Evolutionary conservation across 345 rosid species (phyloP).

Genomic region (Passiflora organensis): DNA sequence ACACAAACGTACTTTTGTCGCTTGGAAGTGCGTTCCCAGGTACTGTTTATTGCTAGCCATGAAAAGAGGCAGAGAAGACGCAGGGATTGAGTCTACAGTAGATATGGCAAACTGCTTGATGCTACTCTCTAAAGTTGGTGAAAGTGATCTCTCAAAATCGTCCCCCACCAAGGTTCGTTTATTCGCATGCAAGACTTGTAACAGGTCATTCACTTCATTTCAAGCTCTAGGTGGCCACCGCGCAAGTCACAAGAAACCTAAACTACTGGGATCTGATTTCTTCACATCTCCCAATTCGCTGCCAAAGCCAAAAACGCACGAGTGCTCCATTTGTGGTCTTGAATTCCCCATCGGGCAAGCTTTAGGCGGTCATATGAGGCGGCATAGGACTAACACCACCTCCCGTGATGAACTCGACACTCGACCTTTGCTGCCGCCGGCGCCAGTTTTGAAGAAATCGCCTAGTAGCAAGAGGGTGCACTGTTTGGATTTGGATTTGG

Average conservation of each 20-base stretch:
- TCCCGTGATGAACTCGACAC: constrained; percentile 9
- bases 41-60: too few species aligned
- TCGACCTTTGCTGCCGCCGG: constrained; percentile 21
- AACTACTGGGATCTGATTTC: constrained; percentile 11
- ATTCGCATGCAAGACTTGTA: constrained; percentile 84
- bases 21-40: not conserved
- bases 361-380: constrained; percentile 93
- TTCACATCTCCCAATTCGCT: constrained; percentile 19
- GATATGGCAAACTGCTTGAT: constrained; percentile 60
- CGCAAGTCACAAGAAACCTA: constrained; percentile 75
- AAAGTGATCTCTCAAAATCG: not conserved
- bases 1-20: not conserved
- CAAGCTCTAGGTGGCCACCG: constrained; percentile 95
- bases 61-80: constrained; percentile 45
- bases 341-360: constrained; percentile 88
- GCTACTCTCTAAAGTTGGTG: constrained; percentile 58
- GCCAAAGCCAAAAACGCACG: constrained; percentile 55
- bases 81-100: constrained; percentile 27
- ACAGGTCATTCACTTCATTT: constrained; percentile 62
- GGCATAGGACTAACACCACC: constrained; percentile 38
- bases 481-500: constrained; percentile 74
- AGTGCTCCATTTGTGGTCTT: constrained; percentile 80
- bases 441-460: constrained; percentile 57
- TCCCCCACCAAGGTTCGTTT: constrained; percentile 20
- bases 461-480: constrained; percentile 44